A percentile compares a stretch with the other conserved stretches of the same genome.
These are phyloP conservation scores for Sphaerostilbella broomeana DNA, from an alignment of 2,329 filamentous ascomycete species.

Conservation along the genomic window DNA sequence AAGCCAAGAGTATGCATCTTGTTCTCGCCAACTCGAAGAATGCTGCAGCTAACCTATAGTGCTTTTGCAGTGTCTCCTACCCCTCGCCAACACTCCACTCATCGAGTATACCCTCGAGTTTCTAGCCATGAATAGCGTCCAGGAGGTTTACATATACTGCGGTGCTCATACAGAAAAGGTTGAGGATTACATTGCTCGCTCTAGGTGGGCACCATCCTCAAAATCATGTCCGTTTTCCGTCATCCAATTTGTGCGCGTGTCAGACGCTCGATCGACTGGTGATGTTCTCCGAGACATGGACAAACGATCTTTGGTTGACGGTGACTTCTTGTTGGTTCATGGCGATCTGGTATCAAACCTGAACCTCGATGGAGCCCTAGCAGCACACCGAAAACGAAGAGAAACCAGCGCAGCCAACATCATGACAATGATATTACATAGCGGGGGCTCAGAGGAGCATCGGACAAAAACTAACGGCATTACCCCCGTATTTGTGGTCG, in stretches of 20 bases:
- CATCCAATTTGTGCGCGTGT: constrained; percentile 77
- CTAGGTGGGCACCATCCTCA: constrained; percentile 59
- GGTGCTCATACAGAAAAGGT: constrained; percentile 81
- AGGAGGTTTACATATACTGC: constrained; percentile 89
- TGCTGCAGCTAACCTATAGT: not conserved
- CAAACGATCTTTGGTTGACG: constrained; percentile 72
- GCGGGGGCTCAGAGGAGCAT: constrained; percentile 63
- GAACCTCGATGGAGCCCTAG: constrained; percentile 70
- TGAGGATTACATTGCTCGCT: constrained; percentile 76
- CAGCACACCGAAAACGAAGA: constrained; percentile 72
- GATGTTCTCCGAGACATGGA: constrained; percentile 95
- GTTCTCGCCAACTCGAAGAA: not conserved
- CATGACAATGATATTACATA: constrained; percentile 90
- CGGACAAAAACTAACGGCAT: constrained; percentile 69
- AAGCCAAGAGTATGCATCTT: constrained; percentile 61
- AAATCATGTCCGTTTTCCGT: constrained; percentile 62
- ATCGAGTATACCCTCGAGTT: constrained; percentile 98
- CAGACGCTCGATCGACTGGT: constrained; percentile 76
- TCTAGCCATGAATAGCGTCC: constrained; percentile 88
- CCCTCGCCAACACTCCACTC: constrained; percentile 85
- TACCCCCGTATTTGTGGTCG: constrained; percentile 79
- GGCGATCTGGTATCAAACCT: constrained; percentile 90
- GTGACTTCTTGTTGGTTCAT: constrained; percentile 89
- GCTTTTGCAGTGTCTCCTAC: constrained; percentile 70
- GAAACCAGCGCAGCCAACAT: constrained; percentile 87